Evolutionary conservation across 2,329 filamentous ascomycete species (phyloP).

Genomic region (Talaromyces sp.): DNA sequence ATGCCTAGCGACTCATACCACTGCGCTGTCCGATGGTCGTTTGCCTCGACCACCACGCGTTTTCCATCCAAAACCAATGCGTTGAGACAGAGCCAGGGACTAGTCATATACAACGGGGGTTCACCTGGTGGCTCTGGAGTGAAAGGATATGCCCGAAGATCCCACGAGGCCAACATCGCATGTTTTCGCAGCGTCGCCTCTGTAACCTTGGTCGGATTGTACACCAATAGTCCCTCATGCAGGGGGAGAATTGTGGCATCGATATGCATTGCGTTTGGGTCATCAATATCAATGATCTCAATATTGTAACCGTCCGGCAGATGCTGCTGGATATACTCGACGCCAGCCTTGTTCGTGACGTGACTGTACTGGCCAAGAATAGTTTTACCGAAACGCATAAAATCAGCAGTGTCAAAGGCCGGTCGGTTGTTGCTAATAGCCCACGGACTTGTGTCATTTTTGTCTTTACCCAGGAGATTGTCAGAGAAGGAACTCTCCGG

Average conservation of each 20-base stretch:
- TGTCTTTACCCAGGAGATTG: not conserved
- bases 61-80: slow-evolving; percentile 21
- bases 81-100: not conserved
- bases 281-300: not conserved
- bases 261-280: not conserved
- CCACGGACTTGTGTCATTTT: slow-evolving; percentile 14
- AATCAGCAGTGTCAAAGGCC: slow-evolving; percentile 32
- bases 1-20: slow-evolving; percentile 14
- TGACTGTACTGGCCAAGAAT: slow-evolving; percentile 28
- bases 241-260: not conserved
- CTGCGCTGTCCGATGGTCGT: slow-evolving; percentile 14
- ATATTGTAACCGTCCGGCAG: not conserved
- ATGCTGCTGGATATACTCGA: not conserved
- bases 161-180: not conserved
- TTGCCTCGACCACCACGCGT: slow-evolving; percentile 22
- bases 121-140: not conserved
- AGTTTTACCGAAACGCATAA: slow-evolving; percentile 28
- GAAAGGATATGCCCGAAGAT: not conserved
- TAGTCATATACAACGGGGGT: not conserved
- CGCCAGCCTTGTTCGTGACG: slow-evolving; percentile 24
- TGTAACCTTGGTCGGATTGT: not conserved
- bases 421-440: slow-evolving; percentile 29
- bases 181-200: not conserved
- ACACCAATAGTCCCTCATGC: not conserved
- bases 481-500: not conserved